A percentile compares a stretch with the other conserved stretches of the same genome.
These are phyloP conservation scores for Sorghum bicolor DNA, from an alignment of 176 grass and related monocot species.

Conservation along the genomic window Sorghum_bicolor_NCBIv3 NC_012873.2:66555501-66556000, in stretches of 20 bases:
- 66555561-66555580: not conserved
- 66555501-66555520: not conserved
- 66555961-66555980: constrained; percentile 84
- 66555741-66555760: constrained; percentile 55
- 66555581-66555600: not conserved
- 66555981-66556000: constrained; percentile 87
- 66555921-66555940: constrained; percentile 80
- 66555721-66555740: constrained; percentile 87
- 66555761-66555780: constrained; percentile 84
- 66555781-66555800: constrained; percentile 59
- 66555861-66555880: constrained; percentile 83
- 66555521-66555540: not conserved
- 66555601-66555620: not conserved
- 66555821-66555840: constrained; percentile 70
- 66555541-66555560: not conserved
- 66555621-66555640: not conserved
- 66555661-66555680: not conserved
- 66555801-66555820: constrained; percentile 71
- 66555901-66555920: constrained; percentile 32
- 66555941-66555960: constrained; percentile 68
- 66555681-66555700: constrained; percentile 59
- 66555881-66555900: constrained; percentile 89
- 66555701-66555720: constrained; percentile 90
- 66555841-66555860: constrained; percentile 67
- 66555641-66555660: not conserved